A percentile compares a stretch with the other conserved stretches of the same genome.
These are phyloP conservation scores for Sporisorium scitamineum DNA, from an alignment of 1,284 basidiomycete species.

Conservation along the genomic window DNA sequence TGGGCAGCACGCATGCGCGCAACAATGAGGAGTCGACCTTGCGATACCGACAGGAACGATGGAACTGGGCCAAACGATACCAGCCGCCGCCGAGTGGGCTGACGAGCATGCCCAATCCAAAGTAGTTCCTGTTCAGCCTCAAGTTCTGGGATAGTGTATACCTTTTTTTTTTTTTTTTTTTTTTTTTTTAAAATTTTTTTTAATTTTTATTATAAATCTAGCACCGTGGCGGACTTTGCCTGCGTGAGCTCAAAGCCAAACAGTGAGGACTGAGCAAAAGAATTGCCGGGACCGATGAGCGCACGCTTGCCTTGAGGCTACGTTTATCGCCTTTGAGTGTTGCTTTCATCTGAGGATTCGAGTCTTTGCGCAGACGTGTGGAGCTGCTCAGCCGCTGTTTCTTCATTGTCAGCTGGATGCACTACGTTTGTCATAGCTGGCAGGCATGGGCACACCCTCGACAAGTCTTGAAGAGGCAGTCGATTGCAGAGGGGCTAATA, in stretches of 20 bases:
- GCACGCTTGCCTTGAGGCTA: too few species aligned
- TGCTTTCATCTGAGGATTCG: background rate
- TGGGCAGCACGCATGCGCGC: conserved; percentile 51
- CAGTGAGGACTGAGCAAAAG: background rate
- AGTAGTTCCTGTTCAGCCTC: background rate
- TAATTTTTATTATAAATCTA: background rate
- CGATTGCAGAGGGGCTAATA: conserved; percentile 19
- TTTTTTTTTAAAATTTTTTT: background rate
- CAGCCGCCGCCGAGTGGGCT: conserved; percentile 38
- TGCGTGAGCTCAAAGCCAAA: background rate
- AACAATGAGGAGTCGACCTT: conserved; percentile 43
- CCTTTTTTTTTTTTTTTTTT: background rate
- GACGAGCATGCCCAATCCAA: conserved; percentile 33
- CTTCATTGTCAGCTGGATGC: too few species aligned
- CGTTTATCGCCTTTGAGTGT: too few species aligned
- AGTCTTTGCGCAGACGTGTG: background rate
- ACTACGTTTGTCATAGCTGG: background rate
- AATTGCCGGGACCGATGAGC: too few species aligned
- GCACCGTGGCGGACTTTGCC: background rate
- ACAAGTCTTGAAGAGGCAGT: background rate
- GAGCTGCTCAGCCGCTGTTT: background rate
- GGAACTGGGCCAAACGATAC: conserved; percentile 48
- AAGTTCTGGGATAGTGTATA: background rate
- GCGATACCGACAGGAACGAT: conserved; percentile 47
- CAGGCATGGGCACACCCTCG: background rate